Base-by-base conservation (phyloP, 2,329 filamentous ascomycete genomes). In the Claviceps monticola region DNA sequence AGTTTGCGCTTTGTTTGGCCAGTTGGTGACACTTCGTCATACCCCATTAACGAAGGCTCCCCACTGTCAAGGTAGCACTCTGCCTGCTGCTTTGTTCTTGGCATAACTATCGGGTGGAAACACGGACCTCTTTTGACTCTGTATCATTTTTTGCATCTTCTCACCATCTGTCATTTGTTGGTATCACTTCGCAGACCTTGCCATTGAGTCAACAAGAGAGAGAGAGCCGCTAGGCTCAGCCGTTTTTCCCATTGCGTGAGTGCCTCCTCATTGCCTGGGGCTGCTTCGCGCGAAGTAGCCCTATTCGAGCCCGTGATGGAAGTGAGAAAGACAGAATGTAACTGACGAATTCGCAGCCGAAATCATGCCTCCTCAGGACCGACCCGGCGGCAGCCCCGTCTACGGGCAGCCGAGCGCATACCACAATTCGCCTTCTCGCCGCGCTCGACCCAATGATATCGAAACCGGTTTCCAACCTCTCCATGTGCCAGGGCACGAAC, bases 391-490 rank as follows among this genome's bases (percentile, higher is more conserved):
- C 58, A 75, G 73, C 58, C 75, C 81, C 56, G 74, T 74, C 51
- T 77, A 76, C 60, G 79, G 84, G 58, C 76, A 80, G 55, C 74
- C 78, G 61, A 76, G 72, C 61, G 72, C 78, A 53, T 88, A 86
- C 66, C 78, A 83, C 59, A 80, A 82, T 57, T 83, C 84, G 44
- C 76, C 80, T 26, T 79, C 82, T 51, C 80, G 85, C 61, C 81
- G 84, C 59, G 73, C 71, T 50, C 77, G 77, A 53, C 79, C 80
- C 47, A 76, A 76, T 53, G 87, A 94, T 63, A 71, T 86, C 60
- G 88, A 95, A 65, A 72, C 82, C 39, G 82, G 79, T 51, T 68
- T 68, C 48, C 77, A 76, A 58, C 69, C 66, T 51, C 69, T 72
- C 53, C 60, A 58, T 48, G 67, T 59, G 61, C 63, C 55, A 60